phyloP scores from a whole-genome alignment of 2,329 filamentous ascomycete genomes.

The Orbilia quercus region DNA sequence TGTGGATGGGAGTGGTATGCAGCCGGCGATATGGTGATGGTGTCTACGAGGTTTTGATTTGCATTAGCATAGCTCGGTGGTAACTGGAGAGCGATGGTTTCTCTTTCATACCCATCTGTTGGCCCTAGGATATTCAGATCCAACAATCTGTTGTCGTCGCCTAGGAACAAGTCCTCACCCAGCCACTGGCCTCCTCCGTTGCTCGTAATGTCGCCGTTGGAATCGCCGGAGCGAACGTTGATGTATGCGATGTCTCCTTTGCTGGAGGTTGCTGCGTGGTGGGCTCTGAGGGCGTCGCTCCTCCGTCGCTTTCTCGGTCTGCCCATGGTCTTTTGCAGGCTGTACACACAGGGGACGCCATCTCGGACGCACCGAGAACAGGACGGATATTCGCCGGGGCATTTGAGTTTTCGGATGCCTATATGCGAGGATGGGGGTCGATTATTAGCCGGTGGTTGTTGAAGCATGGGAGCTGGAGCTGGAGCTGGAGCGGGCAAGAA shows the following conservation, averaged over 20 bases:
- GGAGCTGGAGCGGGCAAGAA: slow-evolving; percentile 54
- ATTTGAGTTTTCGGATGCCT: slow-evolving; percentile 74
- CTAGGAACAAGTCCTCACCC: slow-evolving; percentile 42
- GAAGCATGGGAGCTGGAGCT: slow-evolving; percentile 57
- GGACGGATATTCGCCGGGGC: slow-evolving; percentile 72
- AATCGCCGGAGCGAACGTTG: slow-evolving; percentile 18
- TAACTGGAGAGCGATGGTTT: background rate
- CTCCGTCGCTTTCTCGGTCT: slow-evolving; percentile 71
- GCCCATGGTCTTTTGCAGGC: slow-evolving; percentile 74
- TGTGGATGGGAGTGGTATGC: slow-evolving; percentile 29
- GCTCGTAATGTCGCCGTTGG: slow-evolving; percentile 24
- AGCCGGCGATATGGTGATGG: slow-evolving; percentile 34
- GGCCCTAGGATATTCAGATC: slow-evolving; percentile 44
- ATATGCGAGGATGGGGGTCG: slow-evolving; percentile 17
- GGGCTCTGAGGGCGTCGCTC: slow-evolving; percentile 48
- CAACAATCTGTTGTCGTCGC: slow-evolving; percentile 32
- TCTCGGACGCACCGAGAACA: slow-evolving; percentile 72
- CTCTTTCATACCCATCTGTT: slow-evolving; percentile 39
- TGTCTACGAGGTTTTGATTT: slow-evolving; percentile 13
- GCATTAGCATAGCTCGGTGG: slow-evolving; percentile 10
- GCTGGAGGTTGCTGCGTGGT: slow-evolving; percentile 23
- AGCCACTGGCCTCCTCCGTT: slow-evolving; percentile 25
- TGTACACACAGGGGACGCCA: slow-evolving; percentile 71
- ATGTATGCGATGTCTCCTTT: slow-evolving; percentile 33
- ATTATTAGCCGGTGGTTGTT: background rate